Evolutionary conservation across 805 yeast genomes (phyloP).

Genomic region (Teunomyces pallodes): DNA sequence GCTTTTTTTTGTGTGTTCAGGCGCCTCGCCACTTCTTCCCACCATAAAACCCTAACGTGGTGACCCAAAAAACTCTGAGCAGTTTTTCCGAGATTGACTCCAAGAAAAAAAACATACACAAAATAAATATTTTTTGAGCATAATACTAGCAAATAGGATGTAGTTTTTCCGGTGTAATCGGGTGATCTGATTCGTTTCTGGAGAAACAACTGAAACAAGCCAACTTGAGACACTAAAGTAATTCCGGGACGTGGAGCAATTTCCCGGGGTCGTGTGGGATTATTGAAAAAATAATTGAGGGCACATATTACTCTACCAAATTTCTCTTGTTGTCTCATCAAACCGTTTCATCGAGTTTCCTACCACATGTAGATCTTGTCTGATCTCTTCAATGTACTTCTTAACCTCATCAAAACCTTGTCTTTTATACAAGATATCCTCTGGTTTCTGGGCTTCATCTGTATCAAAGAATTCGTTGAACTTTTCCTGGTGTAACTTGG

Average conservation of each 20-base stretch:
- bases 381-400: slow-evolving; percentile 48
- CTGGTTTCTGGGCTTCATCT: slow-evolving; percentile 8
- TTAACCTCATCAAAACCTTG: slow-evolving; percentile 53
- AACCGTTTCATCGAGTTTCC: slow-evolving; percentile 49
- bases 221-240: background rate
- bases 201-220: background rate
- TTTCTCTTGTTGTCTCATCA: slow-evolving; percentile 42
- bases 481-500: slow-evolving; percentile 24
- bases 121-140: background rate
- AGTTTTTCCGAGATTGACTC: background rate
- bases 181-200: slow-evolving; percentile 2
- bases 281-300: background rate
- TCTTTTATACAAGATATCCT: slow-evolving; percentile 39
- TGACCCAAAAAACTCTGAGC: background rate
- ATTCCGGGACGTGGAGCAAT: background rate
- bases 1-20: background rate
- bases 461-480: slow-evolving; percentile 25
- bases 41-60: background rate
- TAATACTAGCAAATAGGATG: background rate
- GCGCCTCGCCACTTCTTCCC: background rate
- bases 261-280: background rate
- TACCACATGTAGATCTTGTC: slow-evolving; percentile 48
- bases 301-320: slow-evolving; percentile 30
- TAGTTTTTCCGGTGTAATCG: background rate
- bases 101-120: background rate